phyloP scores from a whole-genome alignment of 192 early-diverging fungal species.

The Rhizophagus clarus region DNA sequence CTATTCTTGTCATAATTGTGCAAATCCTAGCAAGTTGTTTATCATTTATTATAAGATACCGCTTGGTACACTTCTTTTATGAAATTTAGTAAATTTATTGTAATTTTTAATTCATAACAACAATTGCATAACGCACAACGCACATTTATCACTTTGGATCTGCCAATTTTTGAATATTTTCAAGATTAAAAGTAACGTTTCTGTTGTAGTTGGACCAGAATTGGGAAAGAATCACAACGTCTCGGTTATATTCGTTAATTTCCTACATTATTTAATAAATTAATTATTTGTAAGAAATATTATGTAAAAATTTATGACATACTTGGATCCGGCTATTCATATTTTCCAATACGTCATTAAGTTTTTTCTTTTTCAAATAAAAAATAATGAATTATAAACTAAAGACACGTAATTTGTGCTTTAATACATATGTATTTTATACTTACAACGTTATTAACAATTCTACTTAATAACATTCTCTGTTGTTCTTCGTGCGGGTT shows the following conservation, averaged over 20 bases:
- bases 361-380: slow-evolving; percentile 34
- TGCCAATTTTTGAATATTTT: not conserved
- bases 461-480: slow-evolving; percentile 40
- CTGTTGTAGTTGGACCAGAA: slow-evolving; percentile 44
- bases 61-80: slow-evolving; percentile 83
- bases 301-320: not conserved
- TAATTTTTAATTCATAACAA: slow-evolving; percentile 6
- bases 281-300: not conserved
- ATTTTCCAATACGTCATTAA: slow-evolving; percentile 41
- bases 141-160: not conserved
- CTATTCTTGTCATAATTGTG: slow-evolving; percentile 60
- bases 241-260: slow-evolving; percentile 42
- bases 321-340: slow-evolving; percentile 44
- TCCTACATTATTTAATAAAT: slow-evolving; percentile 29
- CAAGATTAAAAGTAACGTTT: slow-evolving; percentile 42
- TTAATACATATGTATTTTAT: not conserved
- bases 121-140: too few species aligned
- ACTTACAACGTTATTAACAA: slow-evolving; percentile 44
- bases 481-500: slow-evolving; percentile 50
- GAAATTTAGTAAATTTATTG: slow-evolving; percentile 31
- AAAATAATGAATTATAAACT: not conserved
- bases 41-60: slow-evolving; percentile 83
- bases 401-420: not conserved
- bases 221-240: slow-evolving; percentile 37
- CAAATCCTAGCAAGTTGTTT: slow-evolving; percentile 69